Evolutionary conservation across 2,329 filamentous ascomycete genomes (phyloP).

Genomic region (Penicillium sclerotiorum): DNA sequence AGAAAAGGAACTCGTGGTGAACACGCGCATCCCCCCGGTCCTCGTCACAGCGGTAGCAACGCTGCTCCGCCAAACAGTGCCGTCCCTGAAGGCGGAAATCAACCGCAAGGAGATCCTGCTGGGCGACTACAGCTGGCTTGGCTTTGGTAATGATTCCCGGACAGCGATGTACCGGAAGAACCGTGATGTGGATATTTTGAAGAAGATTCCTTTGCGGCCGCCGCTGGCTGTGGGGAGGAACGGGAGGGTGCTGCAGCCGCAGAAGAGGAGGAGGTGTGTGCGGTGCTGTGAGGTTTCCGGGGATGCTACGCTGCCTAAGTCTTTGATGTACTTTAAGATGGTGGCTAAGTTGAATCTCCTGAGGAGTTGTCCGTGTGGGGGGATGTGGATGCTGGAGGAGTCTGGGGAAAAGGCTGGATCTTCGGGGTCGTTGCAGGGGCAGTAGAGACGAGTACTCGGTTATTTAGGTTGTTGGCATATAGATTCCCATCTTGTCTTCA

Average conservation of each 20-base stretch:
- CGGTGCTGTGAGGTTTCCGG: slow-evolving; percentile 69
- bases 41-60: slow-evolving; percentile 52
- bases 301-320: slow-evolving; percentile 51
- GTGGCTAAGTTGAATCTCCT: slow-evolving; percentile 41
- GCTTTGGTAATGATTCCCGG: slow-evolving; percentile 61
- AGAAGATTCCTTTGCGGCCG: slow-evolving; percentile 47
- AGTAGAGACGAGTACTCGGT: too few species aligned
- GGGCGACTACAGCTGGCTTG: slow-evolving; percentile 70
- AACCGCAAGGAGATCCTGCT: slow-evolving; percentile 72
- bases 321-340: slow-evolving; percentile 40
- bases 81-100: slow-evolving; percentile 59
- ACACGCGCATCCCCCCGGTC: slow-evolving; percentile 54
- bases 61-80: slow-evolving; percentile 55
- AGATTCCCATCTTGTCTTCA: slow-evolving; percentile 5
- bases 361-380: slow-evolving; percentile 44
- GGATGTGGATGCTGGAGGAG: slow-evolving; percentile 42
- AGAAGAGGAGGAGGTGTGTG: slow-evolving; percentile 53
- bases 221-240: slow-evolving; percentile 12
- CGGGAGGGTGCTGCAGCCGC: slow-evolving; percentile 9
- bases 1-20: slow-evolving; percentile 58
- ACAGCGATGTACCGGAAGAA: slow-evolving; percentile 63
- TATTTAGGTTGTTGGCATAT: not conserved
- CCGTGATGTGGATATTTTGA: slow-evolving; percentile 61
- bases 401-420: not conserved
- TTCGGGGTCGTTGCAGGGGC: not conserved